Conservation (phyloP, 2,329 filamentous ascomycete species). For the Aspergillus phoenicis region DNA sequence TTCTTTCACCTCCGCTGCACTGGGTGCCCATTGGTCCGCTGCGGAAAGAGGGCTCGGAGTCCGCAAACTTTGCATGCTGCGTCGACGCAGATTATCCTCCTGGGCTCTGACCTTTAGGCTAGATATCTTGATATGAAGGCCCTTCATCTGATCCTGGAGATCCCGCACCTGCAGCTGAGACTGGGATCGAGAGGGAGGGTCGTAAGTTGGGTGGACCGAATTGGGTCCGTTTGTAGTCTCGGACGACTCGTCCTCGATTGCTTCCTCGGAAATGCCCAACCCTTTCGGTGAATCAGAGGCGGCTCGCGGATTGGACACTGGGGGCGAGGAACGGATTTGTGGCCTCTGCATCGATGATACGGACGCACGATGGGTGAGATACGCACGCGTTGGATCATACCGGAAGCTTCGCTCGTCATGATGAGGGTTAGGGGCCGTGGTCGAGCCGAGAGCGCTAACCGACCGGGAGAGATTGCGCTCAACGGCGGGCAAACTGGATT, state of each 20-base stretch:
- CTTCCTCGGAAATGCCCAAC: constrained; percentile 32
- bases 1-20: constrained; percentile 40
- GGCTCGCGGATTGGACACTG: constrained; percentile 21
- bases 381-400: constrained; percentile 34
- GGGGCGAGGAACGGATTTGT: constrained; percentile 1
- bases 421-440: constrained; percentile 33
- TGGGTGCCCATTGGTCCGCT: constrained; percentile 61
- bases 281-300: constrained; percentile 28
- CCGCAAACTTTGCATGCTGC: constrained; percentile 74
- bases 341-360: constrained; percentile 43
- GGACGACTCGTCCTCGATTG: constrained; percentile 28
- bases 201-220: constrained; percentile 38
- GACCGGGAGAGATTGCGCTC: constrained; percentile 58
- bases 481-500: constrained; percentile 28
- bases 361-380: constrained; percentile 38
- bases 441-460: constrained; percentile 59
- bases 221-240: constrained; percentile 36
- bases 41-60: constrained; percentile 79
- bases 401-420: constrained; percentile 38
- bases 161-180: constrained; percentile 74
- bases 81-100: constrained; percentile 75
- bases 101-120: constrained; percentile 75
- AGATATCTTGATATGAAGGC: constrained; percentile 82
- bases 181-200: constrained; percentile 63
- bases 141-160: constrained; percentile 82